Evolutionary conservation across 805 yeast genomes (phyloP).

Genomic region (Osmozyma mogii): DNA sequence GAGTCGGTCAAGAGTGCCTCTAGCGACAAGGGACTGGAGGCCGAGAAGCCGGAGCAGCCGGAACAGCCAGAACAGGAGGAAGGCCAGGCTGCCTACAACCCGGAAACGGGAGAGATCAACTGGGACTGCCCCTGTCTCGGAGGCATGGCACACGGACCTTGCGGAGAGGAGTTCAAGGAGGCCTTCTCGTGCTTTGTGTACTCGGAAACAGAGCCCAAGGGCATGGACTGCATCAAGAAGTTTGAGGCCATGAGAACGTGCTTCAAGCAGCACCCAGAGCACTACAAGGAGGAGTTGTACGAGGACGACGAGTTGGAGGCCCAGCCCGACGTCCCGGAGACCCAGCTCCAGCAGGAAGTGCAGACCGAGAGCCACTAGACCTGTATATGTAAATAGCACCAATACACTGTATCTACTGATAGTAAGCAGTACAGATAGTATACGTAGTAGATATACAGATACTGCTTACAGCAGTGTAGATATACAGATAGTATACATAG

Average conservation of each 20-base stretch:
- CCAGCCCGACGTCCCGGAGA: background rate
- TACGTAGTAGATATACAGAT: too few species aligned
- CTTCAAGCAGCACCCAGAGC: constrained; percentile 87
- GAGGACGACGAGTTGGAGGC: constrained; percentile 51
- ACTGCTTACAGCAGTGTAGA: too few species aligned
- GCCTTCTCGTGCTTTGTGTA: constrained; percentile 94
- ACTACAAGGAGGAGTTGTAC: constrained; percentile 83
- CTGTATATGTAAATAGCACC: too few species aligned
- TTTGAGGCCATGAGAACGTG: constrained; percentile 90
- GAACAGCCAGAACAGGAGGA: constrained; percentile 17
- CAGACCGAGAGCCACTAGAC: background rate
- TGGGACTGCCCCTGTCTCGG: constrained; percentile 99
- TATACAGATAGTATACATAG: too few species aligned
- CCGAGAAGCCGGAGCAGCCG: background rate
- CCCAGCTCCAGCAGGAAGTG: background rate
- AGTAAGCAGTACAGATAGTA: too few species aligned
- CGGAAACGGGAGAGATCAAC: constrained; percentile 97
- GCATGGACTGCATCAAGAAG: constrained; percentile 87
- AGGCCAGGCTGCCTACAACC: constrained; percentile 73
- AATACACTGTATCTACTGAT: too few species aligned
- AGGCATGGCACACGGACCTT: constrained; percentile 98
- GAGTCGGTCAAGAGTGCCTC: background rate
- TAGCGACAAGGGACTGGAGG: background rate
- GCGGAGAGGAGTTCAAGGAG: constrained; percentile 91
- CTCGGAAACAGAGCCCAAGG: constrained; percentile 93